Conservation (phyloP, 2,329 filamentous ascomycete species). For the Hypoxylon sp. region DNA sequence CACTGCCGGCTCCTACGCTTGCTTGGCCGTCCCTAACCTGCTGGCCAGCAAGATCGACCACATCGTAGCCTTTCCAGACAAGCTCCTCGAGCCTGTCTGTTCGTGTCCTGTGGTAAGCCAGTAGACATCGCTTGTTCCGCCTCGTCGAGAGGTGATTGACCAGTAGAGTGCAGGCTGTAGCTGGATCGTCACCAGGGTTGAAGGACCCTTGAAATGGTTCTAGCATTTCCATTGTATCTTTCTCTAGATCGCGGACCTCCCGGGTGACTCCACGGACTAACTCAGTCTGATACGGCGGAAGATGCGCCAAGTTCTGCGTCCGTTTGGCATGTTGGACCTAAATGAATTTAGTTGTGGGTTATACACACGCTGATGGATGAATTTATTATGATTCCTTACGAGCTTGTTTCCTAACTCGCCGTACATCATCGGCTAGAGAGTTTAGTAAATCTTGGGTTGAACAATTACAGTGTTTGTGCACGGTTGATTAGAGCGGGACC, state of each 20-base stretch:
- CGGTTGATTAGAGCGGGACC: neutral
- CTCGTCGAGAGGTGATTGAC: conserved; percentile 96
- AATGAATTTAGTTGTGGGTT: conserved; percentile 20
- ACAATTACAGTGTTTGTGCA: neutral
- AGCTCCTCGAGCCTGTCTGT: conserved; percentile 93
- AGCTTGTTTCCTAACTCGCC: conserved; percentile 89
- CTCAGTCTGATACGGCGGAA: conserved; percentile 93
- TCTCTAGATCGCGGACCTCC: conserved; percentile 93
- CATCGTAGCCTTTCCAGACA: conserved; percentile 89
- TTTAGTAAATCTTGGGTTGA: neutral
- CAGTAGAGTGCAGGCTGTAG: conserved; percentile 86
- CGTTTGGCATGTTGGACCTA: conserved; percentile 97
- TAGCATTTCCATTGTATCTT: conserved; percentile 82
- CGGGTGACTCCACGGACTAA: conserved; percentile 87
- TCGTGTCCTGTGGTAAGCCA: conserved; percentile 92
- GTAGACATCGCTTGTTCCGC: conserved; percentile 92
- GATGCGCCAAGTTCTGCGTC: conserved; percentile 84
- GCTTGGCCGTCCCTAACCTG: conserved; percentile 59
- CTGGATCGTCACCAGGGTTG: conserved; percentile 84
- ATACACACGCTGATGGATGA: conserved; percentile 5
- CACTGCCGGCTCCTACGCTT: conserved; percentile 58
- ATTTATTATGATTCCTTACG: conserved; percentile 60
- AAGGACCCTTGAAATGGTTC: conserved; percentile 87
- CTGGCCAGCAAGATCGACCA: conserved; percentile 76
- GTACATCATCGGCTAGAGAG: conserved; percentile 71